Evolutionary conservation across 2,329 filamentous ascomycete species (phyloP).

Genomic region (Sporothrix phasma): DNA sequence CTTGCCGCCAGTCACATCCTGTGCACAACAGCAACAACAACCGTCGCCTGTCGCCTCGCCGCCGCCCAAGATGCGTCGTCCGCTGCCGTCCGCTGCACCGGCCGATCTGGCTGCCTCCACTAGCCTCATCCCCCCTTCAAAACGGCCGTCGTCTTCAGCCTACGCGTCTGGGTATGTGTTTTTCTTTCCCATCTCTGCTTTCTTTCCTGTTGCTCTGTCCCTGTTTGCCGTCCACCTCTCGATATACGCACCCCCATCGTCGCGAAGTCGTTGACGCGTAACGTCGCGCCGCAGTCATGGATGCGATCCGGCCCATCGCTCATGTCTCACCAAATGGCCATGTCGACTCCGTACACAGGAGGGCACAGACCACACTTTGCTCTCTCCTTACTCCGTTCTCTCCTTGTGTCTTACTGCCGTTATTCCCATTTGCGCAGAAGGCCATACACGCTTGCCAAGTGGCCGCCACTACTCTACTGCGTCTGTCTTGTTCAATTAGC

Average conservation of each 20-base stretch:
- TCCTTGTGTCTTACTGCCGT: background rate
- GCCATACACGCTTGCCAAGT: background rate
- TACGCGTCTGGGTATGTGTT: background rate
- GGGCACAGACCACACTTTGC: background rate
- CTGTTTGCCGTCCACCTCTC: background rate
- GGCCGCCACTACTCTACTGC: background rate
- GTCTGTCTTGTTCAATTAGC: background rate
- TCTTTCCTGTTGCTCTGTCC: background rate
- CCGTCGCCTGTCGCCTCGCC: background rate
- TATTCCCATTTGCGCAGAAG: background rate
- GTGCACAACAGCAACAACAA: background rate
- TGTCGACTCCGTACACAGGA: background rate
- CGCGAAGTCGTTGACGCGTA: background rate
- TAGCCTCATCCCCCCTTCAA: background rate
- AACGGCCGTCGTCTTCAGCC: background rate
- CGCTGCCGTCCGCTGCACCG: constrained; percentile 4
- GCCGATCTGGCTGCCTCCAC: background rate
- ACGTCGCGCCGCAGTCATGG: background rate
- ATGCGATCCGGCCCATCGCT: background rate
- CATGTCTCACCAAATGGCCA: background rate
- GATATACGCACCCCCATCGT: background rate
- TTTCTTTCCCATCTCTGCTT: background rate
- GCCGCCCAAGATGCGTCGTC: background rate
- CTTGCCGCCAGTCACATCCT: background rate
- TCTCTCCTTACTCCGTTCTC: background rate